phyloP scores from a whole-genome alignment of 1,284 basidiomycete genomes.

The Papiliotrema laurentii region DNA sequence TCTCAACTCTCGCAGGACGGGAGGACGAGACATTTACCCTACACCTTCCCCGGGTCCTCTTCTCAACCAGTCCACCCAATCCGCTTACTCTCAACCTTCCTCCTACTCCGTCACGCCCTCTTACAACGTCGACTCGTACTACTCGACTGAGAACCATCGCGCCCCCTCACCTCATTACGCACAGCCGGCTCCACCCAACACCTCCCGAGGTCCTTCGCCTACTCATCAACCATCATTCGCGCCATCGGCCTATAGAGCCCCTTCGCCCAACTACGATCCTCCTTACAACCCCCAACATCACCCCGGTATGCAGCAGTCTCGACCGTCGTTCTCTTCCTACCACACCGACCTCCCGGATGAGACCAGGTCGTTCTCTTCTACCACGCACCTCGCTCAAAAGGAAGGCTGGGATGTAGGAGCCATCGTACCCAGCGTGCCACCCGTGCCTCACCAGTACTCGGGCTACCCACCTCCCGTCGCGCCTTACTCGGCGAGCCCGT shows the following conservation, averaged over 20 bases:
- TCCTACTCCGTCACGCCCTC: slow-evolving; percentile 9
- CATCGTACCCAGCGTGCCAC: slow-evolving; percentile 23
- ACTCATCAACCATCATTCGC: background rate
- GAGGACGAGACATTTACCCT: background rate
- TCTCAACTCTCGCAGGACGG: background rate
- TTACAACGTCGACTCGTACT: slow-evolving; percentile 12
- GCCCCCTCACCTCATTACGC: slow-evolving; percentile 10
- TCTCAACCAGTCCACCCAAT: slow-evolving; percentile 1
- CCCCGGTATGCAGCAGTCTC: slow-evolving; percentile 10
- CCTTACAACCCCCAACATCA: slow-evolving; percentile 2
- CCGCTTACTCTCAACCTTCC: slow-evolving; percentile 7
- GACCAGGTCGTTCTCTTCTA: slow-evolving; percentile 34
- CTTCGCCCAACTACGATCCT: slow-evolving; percentile 4
- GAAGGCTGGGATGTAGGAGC: slow-evolving; percentile 32
- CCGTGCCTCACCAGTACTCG: slow-evolving; percentile 4
- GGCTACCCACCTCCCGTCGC: slow-evolving; percentile 10
- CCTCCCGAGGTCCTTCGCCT: background rate
- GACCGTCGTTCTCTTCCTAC: slow-evolving; percentile 24
- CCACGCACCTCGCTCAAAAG: slow-evolving; percentile 29
- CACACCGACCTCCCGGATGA: slow-evolving; percentile 33
- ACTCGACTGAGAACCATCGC: slow-evolving; percentile 14
- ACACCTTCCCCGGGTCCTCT: background rate
- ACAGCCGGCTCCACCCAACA: background rate
- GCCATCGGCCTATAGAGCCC: background rate
- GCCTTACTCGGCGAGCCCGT: slow-evolving; percentile 9